phyloP scores from a whole-genome alignment of 2,329 filamentous ascomycete genomes.

The Ascocoryne sarcoides region DNA sequence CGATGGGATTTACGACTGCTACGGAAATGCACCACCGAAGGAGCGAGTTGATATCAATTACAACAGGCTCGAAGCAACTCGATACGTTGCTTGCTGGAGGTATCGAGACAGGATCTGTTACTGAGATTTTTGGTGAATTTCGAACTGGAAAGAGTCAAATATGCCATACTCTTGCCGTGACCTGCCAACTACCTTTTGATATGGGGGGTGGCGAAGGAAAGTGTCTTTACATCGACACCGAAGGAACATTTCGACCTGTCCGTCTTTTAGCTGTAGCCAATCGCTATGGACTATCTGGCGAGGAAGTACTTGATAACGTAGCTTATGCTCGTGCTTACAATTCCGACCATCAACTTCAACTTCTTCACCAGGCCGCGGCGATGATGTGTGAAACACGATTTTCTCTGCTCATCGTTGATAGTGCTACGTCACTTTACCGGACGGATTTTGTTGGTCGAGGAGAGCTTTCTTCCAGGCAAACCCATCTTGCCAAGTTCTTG shows the following conservation, averaged over 20 bases:
- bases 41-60: constrained; percentile 95
- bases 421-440: constrained; percentile 87
- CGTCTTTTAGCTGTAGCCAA: constrained; percentile 86
- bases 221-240: constrained; percentile 96
- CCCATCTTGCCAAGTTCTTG: constrained; percentile 83
- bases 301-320: constrained; percentile 97
- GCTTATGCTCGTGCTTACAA: constrained; percentile 98
- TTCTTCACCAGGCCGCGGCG: constrained; percentile 86
- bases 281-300: constrained; percentile 85
- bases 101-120: constrained; percentile 94
- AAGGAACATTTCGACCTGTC: constrained; percentile 92
- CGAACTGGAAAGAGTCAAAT: constrained; percentile 97
- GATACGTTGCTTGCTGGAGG: constrained; percentile 92
- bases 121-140: constrained; percentile 97
- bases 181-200: constrained; percentile 94
- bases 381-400: constrained; percentile 99
- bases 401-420: constrained; percentile 91
- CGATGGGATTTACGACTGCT: constrained; percentile 97
- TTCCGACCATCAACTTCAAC: constrained; percentile 91
- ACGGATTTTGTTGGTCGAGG: constrained; percentile 97
- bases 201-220: constrained; percentile 99
- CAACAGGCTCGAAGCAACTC: constrained; percentile 93
- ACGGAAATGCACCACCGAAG: constrained; percentile 98
- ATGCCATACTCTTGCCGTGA: constrained; percentile 96
- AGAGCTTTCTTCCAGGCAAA: constrained; percentile 88